Percentiles rank a stretch among this genome's conserved stretches.
phyloP scores from a whole-genome alignment of 164 flowering plant genomes.

The Hamamelis virginiana region DNA sequence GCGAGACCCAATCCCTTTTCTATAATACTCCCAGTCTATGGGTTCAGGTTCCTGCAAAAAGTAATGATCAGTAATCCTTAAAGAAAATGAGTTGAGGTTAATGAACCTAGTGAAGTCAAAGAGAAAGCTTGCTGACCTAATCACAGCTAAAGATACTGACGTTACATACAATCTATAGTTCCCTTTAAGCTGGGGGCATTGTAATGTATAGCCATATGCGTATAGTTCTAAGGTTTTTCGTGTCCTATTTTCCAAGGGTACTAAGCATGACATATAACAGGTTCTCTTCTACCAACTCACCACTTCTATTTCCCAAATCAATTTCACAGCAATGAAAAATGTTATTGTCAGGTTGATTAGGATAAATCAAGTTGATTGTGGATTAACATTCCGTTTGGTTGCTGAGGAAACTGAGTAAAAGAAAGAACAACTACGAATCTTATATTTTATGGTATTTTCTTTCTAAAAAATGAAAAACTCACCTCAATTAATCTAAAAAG shows the following conservation, averaged over 20 bases:
- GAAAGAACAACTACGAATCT: not conserved
- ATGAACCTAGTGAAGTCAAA: not conserved
- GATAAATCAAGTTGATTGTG: not conserved
- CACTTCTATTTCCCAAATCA: too few relatives aligned
- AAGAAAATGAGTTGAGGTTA: not conserved
- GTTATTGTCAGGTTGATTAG: not conserved
- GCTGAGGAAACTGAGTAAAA: not conserved
- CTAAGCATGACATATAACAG: too few relatives aligned
- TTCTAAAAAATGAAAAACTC: not conserved
- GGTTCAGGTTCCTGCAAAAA: constrained; percentile 85
- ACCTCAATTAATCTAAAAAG: too few relatives aligned
- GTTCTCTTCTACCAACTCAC: too few relatives aligned
- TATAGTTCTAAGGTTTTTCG: too few relatives aligned
- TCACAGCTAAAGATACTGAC: too few relatives aligned
- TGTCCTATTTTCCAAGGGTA: too few relatives aligned
- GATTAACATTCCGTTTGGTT: not conserved
- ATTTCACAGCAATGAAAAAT: not conserved
- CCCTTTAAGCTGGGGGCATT: too few relatives aligned
- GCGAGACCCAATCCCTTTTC: constrained; percentile 82
- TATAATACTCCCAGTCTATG: constrained; percentile 85
- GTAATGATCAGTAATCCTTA: not conserved
- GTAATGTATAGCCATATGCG: too few relatives aligned
- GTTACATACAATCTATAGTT: too few relatives aligned
- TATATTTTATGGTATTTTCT: too few relatives aligned
- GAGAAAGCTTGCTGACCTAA: too few relatives aligned